These are phyloP conservation scores for Paxillus ammoniavirescens DNA, from an alignment of 768 basidiomycete species.

Conservation along the genomic window DNA sequence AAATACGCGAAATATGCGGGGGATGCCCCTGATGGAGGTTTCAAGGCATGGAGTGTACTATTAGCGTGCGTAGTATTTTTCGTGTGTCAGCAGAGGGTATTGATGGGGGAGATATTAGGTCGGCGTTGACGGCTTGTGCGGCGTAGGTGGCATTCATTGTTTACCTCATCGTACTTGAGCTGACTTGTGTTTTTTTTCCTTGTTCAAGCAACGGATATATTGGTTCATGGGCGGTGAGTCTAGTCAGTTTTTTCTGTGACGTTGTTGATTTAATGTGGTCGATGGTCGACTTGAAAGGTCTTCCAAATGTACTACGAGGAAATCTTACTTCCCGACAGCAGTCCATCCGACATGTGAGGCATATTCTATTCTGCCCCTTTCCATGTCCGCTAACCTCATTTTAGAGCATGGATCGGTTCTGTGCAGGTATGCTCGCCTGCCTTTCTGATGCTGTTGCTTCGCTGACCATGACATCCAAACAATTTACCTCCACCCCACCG, in stretches of 20 bases:
- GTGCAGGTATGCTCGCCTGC: conserved; percentile 46
- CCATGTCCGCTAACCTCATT: not conserved
- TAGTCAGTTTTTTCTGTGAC: not conserved
- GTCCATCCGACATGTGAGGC: conserved; percentile 64
- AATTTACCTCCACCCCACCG: not conserved
- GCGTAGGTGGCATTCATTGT: no score
- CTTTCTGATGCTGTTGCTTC: not conserved
- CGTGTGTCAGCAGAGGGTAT: no score
- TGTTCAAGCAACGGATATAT: no score
- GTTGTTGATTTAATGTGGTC: not conserved
- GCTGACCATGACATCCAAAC: not conserved
- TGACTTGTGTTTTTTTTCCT: no score
- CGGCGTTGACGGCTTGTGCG: no score
- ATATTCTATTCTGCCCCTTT: not conserved
- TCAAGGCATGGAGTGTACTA: no score
- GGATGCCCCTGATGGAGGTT: no score
- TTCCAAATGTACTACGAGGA: conserved; percentile 74
- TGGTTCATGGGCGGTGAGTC: no score
- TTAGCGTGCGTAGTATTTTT: no score
- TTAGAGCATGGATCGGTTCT: conserved; percentile 82
- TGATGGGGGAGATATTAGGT: no score
- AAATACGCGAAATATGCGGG: conserved; percentile 6
- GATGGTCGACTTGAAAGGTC: conserved; percentile 37
- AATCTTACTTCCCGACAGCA: conserved; percentile 43
- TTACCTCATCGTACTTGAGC: no score